Base-by-base conservation (phyloP, 495 filamentous ascomycete genomes). In the Barbatosphaeria neglecta region DNA sequence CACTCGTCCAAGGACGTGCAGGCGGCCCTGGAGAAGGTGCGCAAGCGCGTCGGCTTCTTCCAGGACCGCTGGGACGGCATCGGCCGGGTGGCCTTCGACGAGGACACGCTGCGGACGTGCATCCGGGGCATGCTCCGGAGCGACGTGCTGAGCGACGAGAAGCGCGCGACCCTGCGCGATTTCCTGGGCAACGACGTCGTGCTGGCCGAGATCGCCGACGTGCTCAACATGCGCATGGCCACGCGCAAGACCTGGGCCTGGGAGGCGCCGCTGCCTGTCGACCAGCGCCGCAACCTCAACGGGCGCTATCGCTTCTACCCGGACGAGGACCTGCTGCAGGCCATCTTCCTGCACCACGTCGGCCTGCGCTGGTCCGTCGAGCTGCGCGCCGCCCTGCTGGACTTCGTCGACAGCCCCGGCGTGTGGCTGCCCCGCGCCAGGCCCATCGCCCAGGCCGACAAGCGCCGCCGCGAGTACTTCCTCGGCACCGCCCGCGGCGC, bases 301-400 rank as follows among this genome's bases (percentile, higher is more conserved):
- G 80, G 82, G 0, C 77, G 78, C 48, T 84, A 83, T 49, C 71
- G 76, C 0, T 70, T 85, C n/a, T 76, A 69, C 57, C 76, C 79
- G 73, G 79, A 86, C 49, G 81, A 83, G 56, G 82, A 85, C 49
- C 57, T 84, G 19, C 63, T 84, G 8, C 76, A 84, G 41, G 69
- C 73, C 9, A 69, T 86, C 11, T 70, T 86, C 46, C 57, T 84
- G 17, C 75, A 84, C 41, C 81, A 78, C 43, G 66, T 86, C 19
- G 81, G 81, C 10, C 54, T 73, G 27, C 17, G 25, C 10, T 61
- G 55, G 55, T 49, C 52, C 9, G 16, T 41, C 2, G 17, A 54
- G 33, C 28, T 58, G 7, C 45, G 50, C 18, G 1, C 13, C 18
- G 7, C 22, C n/a, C 41, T 61, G 11, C 59, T 56, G 19, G 72